Conservation (phyloP, 176 grass and related monocot genomes). For the Rhynchospora breviuscula region DNA sequence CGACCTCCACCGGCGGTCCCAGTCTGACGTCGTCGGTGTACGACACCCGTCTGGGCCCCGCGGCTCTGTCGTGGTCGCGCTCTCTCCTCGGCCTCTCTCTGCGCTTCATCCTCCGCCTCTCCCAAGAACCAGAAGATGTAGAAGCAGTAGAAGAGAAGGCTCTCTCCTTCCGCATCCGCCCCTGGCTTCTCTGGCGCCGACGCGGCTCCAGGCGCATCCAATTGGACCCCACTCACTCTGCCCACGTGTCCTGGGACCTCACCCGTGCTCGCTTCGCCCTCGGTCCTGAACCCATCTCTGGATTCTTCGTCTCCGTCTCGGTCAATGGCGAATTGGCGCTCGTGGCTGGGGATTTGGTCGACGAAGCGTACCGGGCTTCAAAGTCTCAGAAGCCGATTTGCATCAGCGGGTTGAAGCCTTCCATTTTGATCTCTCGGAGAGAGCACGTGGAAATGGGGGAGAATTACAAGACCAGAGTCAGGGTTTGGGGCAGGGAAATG, state of each 20-base stretch:
- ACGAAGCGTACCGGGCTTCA: slow-evolving; percentile 43
- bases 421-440: slow-evolving; percentile 34
- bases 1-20: slow-evolving; percentile 20
- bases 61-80: slow-evolving; percentile 66
- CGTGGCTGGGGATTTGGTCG: slow-evolving; percentile 54
- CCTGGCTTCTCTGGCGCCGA: slow-evolving; percentile 57
- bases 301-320: slow-evolving; percentile 60
- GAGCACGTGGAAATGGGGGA: slow-evolving; percentile 57
- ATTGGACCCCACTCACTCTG: slow-evolving; percentile 29
- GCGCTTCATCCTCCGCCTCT: slow-evolving; percentile 53
- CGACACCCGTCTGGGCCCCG: slow-evolving; percentile 66
- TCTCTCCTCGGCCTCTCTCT: slow-evolving; percentile 57
- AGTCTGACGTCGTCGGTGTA: slow-evolving; percentile 64
- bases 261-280: slow-evolving; percentile 37
- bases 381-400: slow-evolving; percentile 23
- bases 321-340: slow-evolving; percentile 66
- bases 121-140: slow-evolving; percentile 19
- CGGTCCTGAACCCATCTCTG: slow-evolving; percentile 47
- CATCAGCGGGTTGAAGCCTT: not conserved
- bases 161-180: slow-evolving; percentile 52
- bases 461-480: slow-evolving; percentile 44
- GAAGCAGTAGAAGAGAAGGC: slow-evolving; percentile 28
- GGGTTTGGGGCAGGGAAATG: slow-evolving; percentile 51
- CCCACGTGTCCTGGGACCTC: slow-evolving; percentile 63
- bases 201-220: slow-evolving; percentile 45